Conservation (phyloP, 192 early-diverging fungal genomes). For the Blastocladiella britannica region DNA sequence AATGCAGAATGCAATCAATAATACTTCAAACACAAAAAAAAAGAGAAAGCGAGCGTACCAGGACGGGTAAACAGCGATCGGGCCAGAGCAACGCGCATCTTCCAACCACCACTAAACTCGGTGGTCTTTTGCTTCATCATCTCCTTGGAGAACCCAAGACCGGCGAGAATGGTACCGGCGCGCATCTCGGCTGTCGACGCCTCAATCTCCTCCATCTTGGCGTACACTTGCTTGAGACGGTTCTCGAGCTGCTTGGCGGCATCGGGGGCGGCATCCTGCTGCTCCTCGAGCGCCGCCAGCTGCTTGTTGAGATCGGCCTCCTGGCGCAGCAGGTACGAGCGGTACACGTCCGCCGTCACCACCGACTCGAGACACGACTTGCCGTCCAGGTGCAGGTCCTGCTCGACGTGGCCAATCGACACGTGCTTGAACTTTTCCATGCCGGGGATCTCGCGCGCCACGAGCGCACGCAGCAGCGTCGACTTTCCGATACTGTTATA, state of each 20-base stretch:
- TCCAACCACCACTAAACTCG: slow-evolving; percentile 97
- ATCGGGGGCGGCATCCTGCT: slow-evolving; percentile 17
- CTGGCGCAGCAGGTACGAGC: slow-evolving; percentile 68
- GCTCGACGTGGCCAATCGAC: slow-evolving; percentile 89
- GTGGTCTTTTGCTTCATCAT: slow-evolving; percentile 68
- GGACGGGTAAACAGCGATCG: slow-evolving; percentile 93
- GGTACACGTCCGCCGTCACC: slow-evolving; percentile 78
- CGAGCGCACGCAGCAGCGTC: slow-evolving; percentile 53
- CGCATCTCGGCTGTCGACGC: slow-evolving; percentile 86
- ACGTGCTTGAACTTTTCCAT: slow-evolving; percentile 64
- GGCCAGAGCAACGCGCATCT: slow-evolving; percentile 93
- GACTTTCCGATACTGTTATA: too few relatives aligned
- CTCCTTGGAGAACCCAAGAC: slow-evolving; percentile 74
- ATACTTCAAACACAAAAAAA: too few relatives aligned
- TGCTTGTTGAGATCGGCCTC: slow-evolving; percentile 42
- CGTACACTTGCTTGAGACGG: slow-evolving; percentile 61
- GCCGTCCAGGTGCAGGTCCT: slow-evolving; percentile 88
- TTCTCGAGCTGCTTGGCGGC: slow-evolving; percentile 24
- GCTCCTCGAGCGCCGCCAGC: slow-evolving; percentile 24
- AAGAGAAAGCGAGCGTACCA: too few relatives aligned
- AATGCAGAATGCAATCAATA: too few relatives aligned
- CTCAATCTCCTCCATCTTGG: slow-evolving; percentile 81
- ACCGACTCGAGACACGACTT: slow-evolving; percentile 69
- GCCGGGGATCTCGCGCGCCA: slow-evolving; percentile 50
- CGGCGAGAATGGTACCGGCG: slow-evolving; percentile 83